Percentiles rank a stretch among this genome's conserved stretches.
phyloP scores from a whole-genome alignment of 2,329 filamentous ascomycete genomes.

The Lachnellula arida region DNA sequence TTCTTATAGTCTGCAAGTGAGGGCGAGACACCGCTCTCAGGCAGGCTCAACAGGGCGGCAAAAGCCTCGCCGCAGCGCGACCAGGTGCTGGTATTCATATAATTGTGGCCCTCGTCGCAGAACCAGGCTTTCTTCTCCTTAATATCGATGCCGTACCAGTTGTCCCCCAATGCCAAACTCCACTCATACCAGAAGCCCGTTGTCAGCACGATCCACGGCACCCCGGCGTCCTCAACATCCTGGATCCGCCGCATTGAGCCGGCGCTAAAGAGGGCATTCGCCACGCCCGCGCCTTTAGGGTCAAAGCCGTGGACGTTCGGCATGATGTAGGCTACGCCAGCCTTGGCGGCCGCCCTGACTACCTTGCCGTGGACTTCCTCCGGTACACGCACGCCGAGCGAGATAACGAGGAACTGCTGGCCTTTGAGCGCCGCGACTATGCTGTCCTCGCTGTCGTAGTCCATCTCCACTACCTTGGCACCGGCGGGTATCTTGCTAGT shows the following conservation, averaged over 20 bases:
- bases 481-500: slow-evolving; percentile 35
- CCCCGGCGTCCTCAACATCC: slow-evolving; percentile 35
- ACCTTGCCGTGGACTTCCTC: slow-evolving; percentile 45
- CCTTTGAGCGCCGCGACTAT: slow-evolving; percentile 46
- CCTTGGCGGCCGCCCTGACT: slow-evolving; percentile 49
- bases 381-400: slow-evolving; percentile 41
- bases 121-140: slow-evolving; percentile 38
- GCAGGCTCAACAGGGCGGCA: slow-evolving; percentile 43
- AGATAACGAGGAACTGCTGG: slow-evolving; percentile 56
- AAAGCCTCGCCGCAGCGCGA: slow-evolving; percentile 50
- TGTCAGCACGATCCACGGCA: slow-evolving; percentile 36
- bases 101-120: slow-evolving; percentile 48
- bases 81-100: slow-evolving; percentile 44
- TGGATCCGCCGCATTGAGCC: background rate
- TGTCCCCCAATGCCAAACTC: slow-evolving; percentile 36
- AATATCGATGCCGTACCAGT: slow-evolving; percentile 47
- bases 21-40: slow-evolving; percentile 30
- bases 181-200: slow-evolving; percentile 53
- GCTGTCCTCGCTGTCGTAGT: slow-evolving; percentile 41
- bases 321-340: slow-evolving; percentile 50
- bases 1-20: slow-evolving; percentile 39
- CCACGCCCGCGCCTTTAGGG: slow-evolving; percentile 15
- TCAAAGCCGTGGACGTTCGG: slow-evolving; percentile 43
- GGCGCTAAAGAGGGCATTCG: slow-evolving; percentile 24
- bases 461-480: slow-evolving; percentile 38